Base-by-base conservation (phyloP, 2,329 filamentous ascomycete genomes). In the Beauveria australis region DNA sequence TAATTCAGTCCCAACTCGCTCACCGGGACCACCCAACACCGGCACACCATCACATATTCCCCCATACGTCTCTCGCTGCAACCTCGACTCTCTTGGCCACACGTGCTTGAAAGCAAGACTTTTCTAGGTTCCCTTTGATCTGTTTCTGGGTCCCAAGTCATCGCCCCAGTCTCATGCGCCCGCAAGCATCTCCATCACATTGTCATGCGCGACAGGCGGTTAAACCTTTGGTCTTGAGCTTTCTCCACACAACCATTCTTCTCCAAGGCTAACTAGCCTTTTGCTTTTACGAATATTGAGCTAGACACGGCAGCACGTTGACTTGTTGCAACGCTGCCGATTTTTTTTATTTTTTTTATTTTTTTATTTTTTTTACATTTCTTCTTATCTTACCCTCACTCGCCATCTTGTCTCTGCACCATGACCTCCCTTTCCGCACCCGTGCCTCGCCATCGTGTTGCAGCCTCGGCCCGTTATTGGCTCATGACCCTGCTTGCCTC, bases 401-500 rank as follows among this genome's bases (percentile, higher is more conserved):
- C 19, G 14, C 54, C 6, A 26, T 30, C 46, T 19, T n/a, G 28
- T 49, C 40, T 53, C 40, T 19, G 6, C 41, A 33, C 43, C 19
- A n/a, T 22, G 41, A 33, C 53, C 40, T 24, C 22, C 22, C 22
- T 26, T 44, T 14, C 28, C 41, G 28, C 41, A 59, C 47, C 19
- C 48, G 47, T 53, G 28, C 56, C 46, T 51, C 40, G 37, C 48
- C 57, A 59, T 43, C 57, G 56, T 59, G 57, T 59, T 22, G 16
- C 41, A 44, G 40, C 41, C 57, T 16, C 28, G 57, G 48, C 16
- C 57, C 40, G 48, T 53, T 46, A 59, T 59, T 59, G 57, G 57
- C 49, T 24, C 57, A 46, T 53, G 40, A 51, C 57, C 57, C 48
- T 9, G 5, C 14, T 37, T 19, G 16, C 24, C 40, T 43, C n/a